These are phyloP conservation scores for Rhexocercosporidium sp. DNA, from an alignment of 2,329 filamentous ascomycete species.

Conservation along the genomic window DNA sequence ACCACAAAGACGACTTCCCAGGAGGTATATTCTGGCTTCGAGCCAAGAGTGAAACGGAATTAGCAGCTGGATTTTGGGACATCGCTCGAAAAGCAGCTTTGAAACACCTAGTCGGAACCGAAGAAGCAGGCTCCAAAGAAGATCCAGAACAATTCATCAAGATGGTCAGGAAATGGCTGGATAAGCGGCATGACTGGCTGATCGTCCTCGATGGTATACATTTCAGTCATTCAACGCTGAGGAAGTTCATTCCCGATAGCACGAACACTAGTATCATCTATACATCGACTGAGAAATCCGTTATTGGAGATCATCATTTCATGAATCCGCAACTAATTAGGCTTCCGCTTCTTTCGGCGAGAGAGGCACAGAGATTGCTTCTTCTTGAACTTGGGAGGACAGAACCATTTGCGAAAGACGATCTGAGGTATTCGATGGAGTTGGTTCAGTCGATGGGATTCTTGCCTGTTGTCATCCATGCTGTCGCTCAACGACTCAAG, in stretches of 20 bases:
- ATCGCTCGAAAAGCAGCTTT: conserved; percentile 64
- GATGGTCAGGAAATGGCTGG: conserved; percentile 66
- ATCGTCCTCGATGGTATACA: conserved; percentile 70
- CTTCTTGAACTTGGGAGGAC: conserved; percentile 66
- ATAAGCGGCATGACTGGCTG: conserved; percentile 66
- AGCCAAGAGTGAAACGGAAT: conserved; percentile 62
- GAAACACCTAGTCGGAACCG: conserved; percentile 41
- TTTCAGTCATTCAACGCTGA: conserved; percentile 61
- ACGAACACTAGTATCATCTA: conserved; percentile 69
- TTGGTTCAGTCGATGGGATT: conserved; percentile 68
- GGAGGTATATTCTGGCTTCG: conserved; percentile 75
- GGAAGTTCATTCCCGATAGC: conserved; percentile 67
- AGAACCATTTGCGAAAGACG: conserved; percentile 56
- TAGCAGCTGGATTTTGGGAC: conserved; percentile 67
- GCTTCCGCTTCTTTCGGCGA: conserved; percentile 57
- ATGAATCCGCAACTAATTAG: conserved; percentile 63
- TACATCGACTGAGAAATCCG: conserved; percentile 67
- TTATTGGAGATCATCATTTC: conserved; percentile 59
- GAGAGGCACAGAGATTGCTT: conserved; percentile 65
- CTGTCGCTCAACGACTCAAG: conserved; percentile 65
- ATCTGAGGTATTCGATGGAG: conserved; percentile 62
- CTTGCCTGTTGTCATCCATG: conserved; percentile 71
- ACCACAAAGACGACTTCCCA: conserved; percentile 61
- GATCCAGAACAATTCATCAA: conserved; percentile 56
- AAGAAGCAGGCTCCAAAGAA: conserved; percentile 35